phyloP scores from a whole-genome alignment of 2,329 filamentous ascomycete species.

The Fusarium staphyleae region DNA sequence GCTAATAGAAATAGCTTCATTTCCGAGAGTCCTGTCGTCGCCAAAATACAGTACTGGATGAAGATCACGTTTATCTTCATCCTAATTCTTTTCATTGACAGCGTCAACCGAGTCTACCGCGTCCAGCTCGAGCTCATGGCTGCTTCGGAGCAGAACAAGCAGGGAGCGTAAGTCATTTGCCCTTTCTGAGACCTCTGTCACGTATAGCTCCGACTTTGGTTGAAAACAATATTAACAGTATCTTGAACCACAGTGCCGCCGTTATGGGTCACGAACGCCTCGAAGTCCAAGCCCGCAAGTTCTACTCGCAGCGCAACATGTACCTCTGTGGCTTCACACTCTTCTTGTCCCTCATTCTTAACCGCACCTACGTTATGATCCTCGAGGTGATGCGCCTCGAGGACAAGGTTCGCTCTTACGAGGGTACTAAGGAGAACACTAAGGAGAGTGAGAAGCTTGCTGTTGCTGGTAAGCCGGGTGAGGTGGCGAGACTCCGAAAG shows the following conservation, averaged over 20 bases:
- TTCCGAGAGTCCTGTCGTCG: conserved; percentile 82
- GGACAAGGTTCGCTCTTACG: conserved; percentile 85
- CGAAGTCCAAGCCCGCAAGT: conserved; percentile 99
- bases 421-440: conserved; percentile 61
- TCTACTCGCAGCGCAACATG: conserved; percentile 99
- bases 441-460: conserved; percentile 78
- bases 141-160: conserved; percentile 64
- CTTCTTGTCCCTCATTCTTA: conserved; percentile 97
- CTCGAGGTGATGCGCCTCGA: conserved; percentile 90
- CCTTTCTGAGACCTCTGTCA: neutral
- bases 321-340: conserved; percentile 99
- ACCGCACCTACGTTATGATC: conserved; percentile 99
- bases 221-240: conserved; percentile 30
- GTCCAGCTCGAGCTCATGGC: conserved; percentile 87
- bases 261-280: conserved; percentile 92
- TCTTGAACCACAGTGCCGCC: conserved; percentile 55
- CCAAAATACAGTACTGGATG: conserved; percentile 95
- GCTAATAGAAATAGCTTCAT: conserved; percentile 72
- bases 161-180: conserved; percentile 54
- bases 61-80: conserved; percentile 99
- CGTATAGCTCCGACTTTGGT: neutral
- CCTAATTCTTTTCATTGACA: conserved; percentile 96
- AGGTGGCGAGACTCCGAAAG: conserved; percentile 73
- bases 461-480: conserved; percentile 74
- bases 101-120: conserved; percentile 93